Evolutionary conservation across 495 filamentous ascomycete genomes (phyloP), one percentile per base, ranked within the genome.

Genomic region (Bombardia bombarda): DNA sequence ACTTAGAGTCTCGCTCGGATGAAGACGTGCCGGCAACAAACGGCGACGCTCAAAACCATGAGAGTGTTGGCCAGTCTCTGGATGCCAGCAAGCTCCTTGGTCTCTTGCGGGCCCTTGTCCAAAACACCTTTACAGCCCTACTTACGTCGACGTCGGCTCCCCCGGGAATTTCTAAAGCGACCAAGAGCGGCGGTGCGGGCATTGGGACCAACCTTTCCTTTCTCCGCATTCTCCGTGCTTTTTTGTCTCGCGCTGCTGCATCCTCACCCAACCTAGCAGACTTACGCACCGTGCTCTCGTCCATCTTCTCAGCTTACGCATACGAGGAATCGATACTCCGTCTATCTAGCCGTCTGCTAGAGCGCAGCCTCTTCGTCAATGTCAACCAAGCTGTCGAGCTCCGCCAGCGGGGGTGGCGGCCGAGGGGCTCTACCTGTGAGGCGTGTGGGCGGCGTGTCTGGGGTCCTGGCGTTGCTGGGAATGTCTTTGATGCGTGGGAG

Each of bases 291-390:
- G 89, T 96, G 1, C 74, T 98, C 3, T 70, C 79, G 2, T 87
- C 86, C 6, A 88, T 98, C 34, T 98, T 98, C 62, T 82, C 90
- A 2, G 90, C 93, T 0, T 97, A 98, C 55, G 80, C 87, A 0
- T 95, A 95, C 58, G 93, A 97, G 59, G 82, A 86, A 52, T 86
- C 84, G 3, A 83, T 98, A 10, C 72, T 97, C 16, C 71, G 77
- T 2, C 78, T 98, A 12, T 86, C 93, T 9, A 90, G 89, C 60
- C 75, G 79, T 14, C 77, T 98, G 46, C 69, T 98, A 1, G 90
- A 95, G 45, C 83, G 89, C 48, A 87, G 94, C 54, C 72, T 95
- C 14, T 98, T 95, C 52, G 77, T 84, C 12, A 83, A 86, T 49
- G 89, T 96, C 31, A 74, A 79, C 28, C 76, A 86, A 45, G 82